Evolutionary conservation across 2,329 filamentous ascomycete species (phyloP).

Genomic region (Monilinia laxa): DNA sequence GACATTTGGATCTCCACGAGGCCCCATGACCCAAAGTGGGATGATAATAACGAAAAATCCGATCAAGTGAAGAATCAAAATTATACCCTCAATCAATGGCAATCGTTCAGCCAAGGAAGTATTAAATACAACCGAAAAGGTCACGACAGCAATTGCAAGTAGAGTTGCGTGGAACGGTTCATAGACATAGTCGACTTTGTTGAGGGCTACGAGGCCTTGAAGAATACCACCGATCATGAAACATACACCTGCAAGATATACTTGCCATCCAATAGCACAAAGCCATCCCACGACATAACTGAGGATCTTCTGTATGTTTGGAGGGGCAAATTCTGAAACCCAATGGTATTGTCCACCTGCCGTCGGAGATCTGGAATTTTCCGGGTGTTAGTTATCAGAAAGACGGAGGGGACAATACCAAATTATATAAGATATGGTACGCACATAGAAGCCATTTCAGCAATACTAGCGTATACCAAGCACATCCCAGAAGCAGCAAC

Average conservation of each 20-base stretch:
- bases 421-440: background rate
- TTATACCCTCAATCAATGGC: conserved; percentile 45
- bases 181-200: conserved; percentile 41
- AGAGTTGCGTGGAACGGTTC: conserved; percentile 46
- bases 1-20: conserved; percentile 26
- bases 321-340: conserved; percentile 54
- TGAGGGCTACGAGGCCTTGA: conserved; percentile 44
- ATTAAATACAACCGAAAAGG: conserved; percentile 47
- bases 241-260: conserved; percentile 42
- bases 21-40: conserved; percentile 41
- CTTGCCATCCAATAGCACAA: conserved; percentile 48
- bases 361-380: conserved; percentile 47
- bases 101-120: conserved; percentile 43
- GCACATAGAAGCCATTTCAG: conserved; percentile 37
- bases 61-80: conserved; percentile 47
- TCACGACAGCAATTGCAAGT: conserved; percentile 45
- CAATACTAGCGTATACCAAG: conserved; percentile 32
- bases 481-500: conserved; percentile 33
- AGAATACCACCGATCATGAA: conserved; percentile 48
- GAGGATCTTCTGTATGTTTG: conserved; percentile 50
- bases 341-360: conserved; percentile 59
- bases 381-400: background rate
- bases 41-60: conserved; percentile 48
- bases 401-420: background rate
- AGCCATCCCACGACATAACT: conserved; percentile 54